A percentile compares a stretch with the other conserved stretches of the same genome.
These are phyloP conservation scores for Septoria linicola DNA, from an alignment of 2,329 filamentous ascomycete genomes.

Conservation along the genomic window DNA sequence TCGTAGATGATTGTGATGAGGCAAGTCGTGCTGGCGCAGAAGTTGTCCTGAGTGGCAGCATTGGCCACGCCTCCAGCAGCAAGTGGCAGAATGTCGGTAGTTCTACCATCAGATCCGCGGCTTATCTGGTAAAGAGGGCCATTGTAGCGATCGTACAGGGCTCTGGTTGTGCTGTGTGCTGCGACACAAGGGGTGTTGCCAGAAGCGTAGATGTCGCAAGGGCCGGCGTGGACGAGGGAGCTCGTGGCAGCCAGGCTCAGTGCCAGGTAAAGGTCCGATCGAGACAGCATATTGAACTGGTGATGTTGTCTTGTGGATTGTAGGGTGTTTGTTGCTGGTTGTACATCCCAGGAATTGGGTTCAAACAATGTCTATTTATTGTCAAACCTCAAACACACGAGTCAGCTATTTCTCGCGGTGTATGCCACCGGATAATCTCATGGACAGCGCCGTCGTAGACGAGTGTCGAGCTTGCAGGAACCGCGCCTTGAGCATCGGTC, in stretches of 20 bases:
- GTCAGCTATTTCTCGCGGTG: background rate
- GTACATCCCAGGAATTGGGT: too few species aligned
- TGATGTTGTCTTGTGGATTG: background rate
- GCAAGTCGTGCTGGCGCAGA: conserved; percentile 62
- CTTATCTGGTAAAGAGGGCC: conserved; percentile 61
- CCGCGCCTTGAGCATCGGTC: too few species aligned
- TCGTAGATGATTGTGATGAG: conserved; percentile 64
- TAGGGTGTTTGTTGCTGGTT: background rate
- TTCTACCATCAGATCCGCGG: conserved; percentile 54
- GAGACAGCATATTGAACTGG: conserved; percentile 14
- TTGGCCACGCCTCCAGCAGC: conserved; percentile 63
- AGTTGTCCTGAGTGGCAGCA: conserved; percentile 58
- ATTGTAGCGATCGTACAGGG: conserved; percentile 56
- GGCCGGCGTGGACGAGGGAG: conserved; percentile 46
- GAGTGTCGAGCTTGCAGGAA: background rate
- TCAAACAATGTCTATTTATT: conserved; percentile 1
- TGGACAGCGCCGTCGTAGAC: background rate
- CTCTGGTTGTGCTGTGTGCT: conserved; percentile 64
- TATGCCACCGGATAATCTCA: background rate
- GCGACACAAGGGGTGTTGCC: conserved; percentile 63
- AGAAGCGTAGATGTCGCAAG: conserved; percentile 61
- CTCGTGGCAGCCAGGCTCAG: conserved; percentile 18
- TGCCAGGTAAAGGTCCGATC: conserved; percentile 16
- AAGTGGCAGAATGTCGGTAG: conserved; percentile 51
- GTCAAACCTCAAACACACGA: background rate